phyloP scores from a whole-genome alignment of 306 rosid genomes.

The Fragaria nilgerrensis region DNA sequence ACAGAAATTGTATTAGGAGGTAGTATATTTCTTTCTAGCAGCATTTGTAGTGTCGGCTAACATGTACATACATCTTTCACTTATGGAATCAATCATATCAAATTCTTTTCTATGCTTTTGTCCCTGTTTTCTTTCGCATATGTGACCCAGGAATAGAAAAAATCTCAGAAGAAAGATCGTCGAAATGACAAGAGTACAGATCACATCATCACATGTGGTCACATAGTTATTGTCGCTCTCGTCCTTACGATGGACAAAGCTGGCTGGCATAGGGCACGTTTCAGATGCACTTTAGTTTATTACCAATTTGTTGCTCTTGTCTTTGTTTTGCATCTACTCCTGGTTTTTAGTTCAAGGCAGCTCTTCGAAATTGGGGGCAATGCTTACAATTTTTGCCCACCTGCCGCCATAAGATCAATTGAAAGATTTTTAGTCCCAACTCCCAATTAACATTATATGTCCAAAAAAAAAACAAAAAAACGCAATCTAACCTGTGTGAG shows the following conservation, averaged over 20 bases:
- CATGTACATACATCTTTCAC: constrained; percentile 27
- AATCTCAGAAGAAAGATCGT: background rate
- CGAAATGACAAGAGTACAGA: background rate
- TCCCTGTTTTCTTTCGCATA: background rate
- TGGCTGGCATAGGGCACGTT: background rate
- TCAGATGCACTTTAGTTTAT: background rate
- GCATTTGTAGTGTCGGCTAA: constrained; percentile 40
- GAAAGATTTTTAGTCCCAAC: too few species aligned
- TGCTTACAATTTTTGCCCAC: too few species aligned
- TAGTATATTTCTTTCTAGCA: constrained; percentile 23
- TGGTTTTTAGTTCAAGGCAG: too few species aligned
- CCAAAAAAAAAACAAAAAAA: too few species aligned
- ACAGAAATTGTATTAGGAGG: constrained; percentile 27
- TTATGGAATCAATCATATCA: constrained; percentile 17
- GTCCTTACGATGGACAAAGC: background rate
- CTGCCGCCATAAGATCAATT: too few species aligned
- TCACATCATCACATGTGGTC: background rate
- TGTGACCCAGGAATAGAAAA: background rate
- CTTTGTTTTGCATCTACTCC: background rate
- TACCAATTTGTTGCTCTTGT: background rate
- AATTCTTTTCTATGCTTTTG: constrained; percentile 3
- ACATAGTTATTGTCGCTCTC: background rate
- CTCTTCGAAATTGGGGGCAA: too few species aligned
- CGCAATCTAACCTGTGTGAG: too few species aligned
- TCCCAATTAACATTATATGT: too few species aligned